Evolutionary conservation across 2,329 filamentous ascomycete species (phyloP).

Genomic region (Cryphonectria japonica): DNA sequence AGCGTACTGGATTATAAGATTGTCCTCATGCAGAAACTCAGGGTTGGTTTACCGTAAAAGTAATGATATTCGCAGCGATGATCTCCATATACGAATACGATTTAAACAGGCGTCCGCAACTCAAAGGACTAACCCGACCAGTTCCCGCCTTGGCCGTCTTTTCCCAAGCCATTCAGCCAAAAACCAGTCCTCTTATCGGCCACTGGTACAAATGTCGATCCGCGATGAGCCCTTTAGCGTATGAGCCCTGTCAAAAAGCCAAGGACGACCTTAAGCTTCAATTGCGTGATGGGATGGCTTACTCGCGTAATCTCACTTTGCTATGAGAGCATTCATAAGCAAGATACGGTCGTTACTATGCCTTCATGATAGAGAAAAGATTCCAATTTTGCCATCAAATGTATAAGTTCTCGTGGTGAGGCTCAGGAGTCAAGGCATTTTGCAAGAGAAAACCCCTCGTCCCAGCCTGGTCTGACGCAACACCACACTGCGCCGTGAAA

Average conservation of each 20-base stretch:
- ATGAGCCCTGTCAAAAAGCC: not conserved
- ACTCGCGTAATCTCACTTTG: constrained; percentile 20
- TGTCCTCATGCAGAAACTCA: too few species aligned
- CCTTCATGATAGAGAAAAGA: not conserved
- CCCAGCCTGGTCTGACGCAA: not conserved
- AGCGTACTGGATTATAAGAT: too few species aligned
- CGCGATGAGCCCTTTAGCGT: not conserved
- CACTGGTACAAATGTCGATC: not conserved
- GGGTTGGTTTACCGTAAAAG: too few species aligned
- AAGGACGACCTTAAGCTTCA: not conserved
- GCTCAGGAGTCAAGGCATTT: too few species aligned
- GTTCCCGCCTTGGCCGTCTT: not conserved
- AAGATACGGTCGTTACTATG: not conserved
- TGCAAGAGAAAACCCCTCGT: too few species aligned
- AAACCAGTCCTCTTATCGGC: not conserved
- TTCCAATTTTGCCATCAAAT: too few species aligned
- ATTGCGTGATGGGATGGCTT: constrained; percentile 24
- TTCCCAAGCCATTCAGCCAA: not conserved
- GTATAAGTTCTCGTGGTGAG: too few species aligned
- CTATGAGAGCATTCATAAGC: not conserved
- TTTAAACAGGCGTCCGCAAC: too few species aligned
- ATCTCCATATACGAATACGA: too few species aligned
- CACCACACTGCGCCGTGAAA: not conserved
- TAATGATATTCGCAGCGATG: too few species aligned
- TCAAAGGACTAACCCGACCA: too few species aligned